Percentiles rank a stretch among this genome's conserved stretches.
These are phyloP conservation scores for Ilyonectria mors-panacis DNA, from an alignment of 2,329 filamentous ascomycete species.

Conservation along the genomic window DNA sequence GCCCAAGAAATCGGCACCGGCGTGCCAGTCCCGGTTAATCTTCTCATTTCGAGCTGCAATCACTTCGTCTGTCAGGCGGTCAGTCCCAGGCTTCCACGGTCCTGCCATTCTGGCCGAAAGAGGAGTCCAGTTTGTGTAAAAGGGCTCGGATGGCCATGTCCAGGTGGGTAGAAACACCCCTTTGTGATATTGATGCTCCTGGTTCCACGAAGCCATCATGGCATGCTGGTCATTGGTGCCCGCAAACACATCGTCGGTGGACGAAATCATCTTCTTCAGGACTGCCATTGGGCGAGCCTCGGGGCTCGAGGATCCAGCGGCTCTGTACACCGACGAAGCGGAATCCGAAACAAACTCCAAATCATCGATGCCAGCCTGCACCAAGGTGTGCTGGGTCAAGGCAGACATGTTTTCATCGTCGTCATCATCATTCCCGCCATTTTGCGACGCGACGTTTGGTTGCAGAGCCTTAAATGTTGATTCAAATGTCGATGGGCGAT, in stretches of 20 bases:
- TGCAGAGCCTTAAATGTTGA: slow-evolving; percentile 54
- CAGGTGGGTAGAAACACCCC: slow-evolving; percentile 17
- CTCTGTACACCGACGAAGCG: slow-evolving; percentile 20
- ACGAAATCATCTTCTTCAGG: neutral
- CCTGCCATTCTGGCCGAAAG: slow-evolving; percentile 11
- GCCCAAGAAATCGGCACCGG: slow-evolving; percentile 54
- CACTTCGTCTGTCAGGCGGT: slow-evolving; percentile 42
- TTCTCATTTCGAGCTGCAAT: slow-evolving; percentile 46
- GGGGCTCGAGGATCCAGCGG: slow-evolving; percentile 14
- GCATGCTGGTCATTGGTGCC: slow-evolving; percentile 10
- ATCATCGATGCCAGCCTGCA: slow-evolving; percentile 43
- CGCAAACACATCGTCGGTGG: slow-evolving; percentile 16
- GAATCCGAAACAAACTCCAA: slow-evolving; percentile 28
- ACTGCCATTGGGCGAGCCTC: slow-evolving; percentile 8
- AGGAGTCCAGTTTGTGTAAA: slow-evolving; percentile 24
- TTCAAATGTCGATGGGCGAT: slow-evolving; percentile 61
- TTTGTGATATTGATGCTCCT: neutral
- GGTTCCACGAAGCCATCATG: slow-evolving; percentile 3
- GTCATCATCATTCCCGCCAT: slow-evolving; percentile 45
- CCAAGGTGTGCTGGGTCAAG: slow-evolving; percentile 42
- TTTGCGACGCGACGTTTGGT: slow-evolving; percentile 43
- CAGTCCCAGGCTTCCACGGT: slow-evolving; percentile 38
- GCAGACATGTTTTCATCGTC: slow-evolving; percentile 42
- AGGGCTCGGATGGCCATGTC: slow-evolving; percentile 22
- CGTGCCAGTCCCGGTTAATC: slow-evolving; percentile 57